Percentiles rank a stretch among this genome's conserved stretches.
These are phyloP conservation scores for Yarrowia keelungensis DNA, from an alignment of 805 yeast genomes.

Conservation along the genomic window DNA sequence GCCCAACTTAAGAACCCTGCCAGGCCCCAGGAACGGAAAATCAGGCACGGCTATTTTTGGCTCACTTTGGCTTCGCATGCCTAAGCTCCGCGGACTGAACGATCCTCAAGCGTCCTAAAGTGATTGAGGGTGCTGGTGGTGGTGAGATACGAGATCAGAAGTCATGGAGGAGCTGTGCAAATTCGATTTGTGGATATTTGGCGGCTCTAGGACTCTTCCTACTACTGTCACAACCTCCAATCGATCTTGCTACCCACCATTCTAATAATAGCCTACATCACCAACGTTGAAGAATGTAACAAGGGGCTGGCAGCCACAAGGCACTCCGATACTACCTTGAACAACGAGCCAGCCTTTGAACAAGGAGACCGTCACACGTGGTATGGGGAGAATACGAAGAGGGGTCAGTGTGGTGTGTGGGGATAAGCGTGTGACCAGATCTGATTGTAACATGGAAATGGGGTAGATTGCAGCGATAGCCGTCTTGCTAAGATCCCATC, in stretches of 20 bases:
- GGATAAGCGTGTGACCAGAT: constrained; percentile 2
- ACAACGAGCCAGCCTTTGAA: constrained; percentile 8
- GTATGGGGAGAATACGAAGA: constrained; percentile 8
- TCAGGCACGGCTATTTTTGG: constrained; percentile 36
- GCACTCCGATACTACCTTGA: neutral
- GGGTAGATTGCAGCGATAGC: no score
- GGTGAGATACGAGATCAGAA: no score
- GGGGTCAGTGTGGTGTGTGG: constrained; percentile 2
- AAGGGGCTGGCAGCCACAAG: constrained; percentile 29
- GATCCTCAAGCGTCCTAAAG: no score
- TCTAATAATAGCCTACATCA: constrained; percentile 23
- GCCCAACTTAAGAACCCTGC: constrained; percentile 25
- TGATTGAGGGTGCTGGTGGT: no score
- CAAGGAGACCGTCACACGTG: constrained; percentile 26
- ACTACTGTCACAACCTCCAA: neutral
- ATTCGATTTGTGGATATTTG: no score
- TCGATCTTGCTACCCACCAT: constrained; percentile 2
- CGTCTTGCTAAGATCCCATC: no score
- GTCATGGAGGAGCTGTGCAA: no score
- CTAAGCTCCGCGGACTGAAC: constrained; percentile 16
- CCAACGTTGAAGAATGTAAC: constrained; percentile 27
- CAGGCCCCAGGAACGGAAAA: constrained; percentile 18
- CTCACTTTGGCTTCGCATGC: constrained; percentile 13
- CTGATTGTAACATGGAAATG: no score
- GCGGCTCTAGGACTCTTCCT: no score